A percentile compares a stretch with the other conserved stretches of the same genome.
Evolutionary conservation across 345 rosid genomes (phyloP).

Genomic region (Hypericum perforatum): DNA sequence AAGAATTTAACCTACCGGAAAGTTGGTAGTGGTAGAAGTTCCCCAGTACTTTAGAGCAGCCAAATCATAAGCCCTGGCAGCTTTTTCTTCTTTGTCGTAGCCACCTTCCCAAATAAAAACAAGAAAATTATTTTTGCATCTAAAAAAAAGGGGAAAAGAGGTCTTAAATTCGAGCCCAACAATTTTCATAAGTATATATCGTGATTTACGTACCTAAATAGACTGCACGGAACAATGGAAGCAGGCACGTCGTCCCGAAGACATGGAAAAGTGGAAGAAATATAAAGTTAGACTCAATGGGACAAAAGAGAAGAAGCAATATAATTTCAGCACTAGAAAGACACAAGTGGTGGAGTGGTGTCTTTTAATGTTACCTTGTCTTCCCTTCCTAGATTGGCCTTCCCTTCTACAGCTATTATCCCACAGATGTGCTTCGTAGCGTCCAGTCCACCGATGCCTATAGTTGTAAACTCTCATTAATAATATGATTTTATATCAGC

Average conservation of each 20-base stretch:
- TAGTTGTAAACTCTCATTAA: slow-evolving; percentile 2
- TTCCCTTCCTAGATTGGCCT: slow-evolving; percentile 98
- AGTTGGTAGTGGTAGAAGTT: slow-evolving; percentile 88
- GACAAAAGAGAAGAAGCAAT: background rate
- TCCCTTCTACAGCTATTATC: slow-evolving; percentile 98
- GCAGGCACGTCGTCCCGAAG: slow-evolving; percentile 9
- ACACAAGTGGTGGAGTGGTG: background rate
- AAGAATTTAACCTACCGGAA: slow-evolving; percentile 42
- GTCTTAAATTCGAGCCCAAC: no score
- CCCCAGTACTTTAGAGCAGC: slow-evolving; percentile 99
- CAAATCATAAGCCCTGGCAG: slow-evolving; percentile 92
- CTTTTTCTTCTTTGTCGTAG: slow-evolving; percentile 98
- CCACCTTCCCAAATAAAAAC: slow-evolving; percentile 48
- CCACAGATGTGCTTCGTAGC: slow-evolving; percentile 99
- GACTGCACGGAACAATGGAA: slow-evolving; percentile 31
- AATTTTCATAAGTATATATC: background rate
- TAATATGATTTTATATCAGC: no score
- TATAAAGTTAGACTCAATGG: slow-evolving; percentile 12
- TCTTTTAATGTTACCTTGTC: slow-evolving; percentile 52
- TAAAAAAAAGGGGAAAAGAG: no score
- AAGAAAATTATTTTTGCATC: background rate
- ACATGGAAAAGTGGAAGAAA: slow-evolving; percentile 15
- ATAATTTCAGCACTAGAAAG: background rate
- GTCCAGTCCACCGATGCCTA: slow-evolving; percentile 98
- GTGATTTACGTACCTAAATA: slow-evolving; percentile 59